Evolutionary conservation across 257 asterid species (phyloP).

Genomic region (Mitragyna speciosa): DNA sequence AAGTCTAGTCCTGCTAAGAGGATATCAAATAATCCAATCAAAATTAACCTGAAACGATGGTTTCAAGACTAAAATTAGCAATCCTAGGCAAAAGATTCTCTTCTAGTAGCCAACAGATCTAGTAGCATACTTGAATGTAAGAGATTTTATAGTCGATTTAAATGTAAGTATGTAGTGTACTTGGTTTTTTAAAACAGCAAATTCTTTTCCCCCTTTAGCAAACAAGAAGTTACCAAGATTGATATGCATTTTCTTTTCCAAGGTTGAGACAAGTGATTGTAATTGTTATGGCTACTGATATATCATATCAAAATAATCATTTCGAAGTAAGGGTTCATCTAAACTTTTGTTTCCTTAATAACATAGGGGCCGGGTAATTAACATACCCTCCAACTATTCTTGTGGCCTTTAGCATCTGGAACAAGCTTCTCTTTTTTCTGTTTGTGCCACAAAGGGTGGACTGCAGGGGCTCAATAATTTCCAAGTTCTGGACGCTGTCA

Average conservation of each 20-base stretch:
- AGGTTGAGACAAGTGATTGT: neutral
- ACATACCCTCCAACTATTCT: constrained; percentile 94
- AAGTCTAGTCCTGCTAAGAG: constrained; percentile 80
- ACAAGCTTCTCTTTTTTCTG: constrained; percentile 83
- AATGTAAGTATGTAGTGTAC: neutral
- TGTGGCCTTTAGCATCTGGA: constrained; percentile 95
- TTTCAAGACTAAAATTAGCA: constrained; percentile 4
- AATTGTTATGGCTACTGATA: neutral
- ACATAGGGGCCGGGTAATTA: constrained; percentile 19
- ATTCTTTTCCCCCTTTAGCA: neutral
- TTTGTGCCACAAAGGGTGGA: constrained; percentile 69
- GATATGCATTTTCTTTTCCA: neutral
- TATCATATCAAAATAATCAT: neutral
- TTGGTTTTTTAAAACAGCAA: neutral
- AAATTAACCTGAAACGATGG: neutral
- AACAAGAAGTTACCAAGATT: neutral
- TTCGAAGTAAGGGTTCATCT: neutral
- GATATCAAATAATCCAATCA: constrained; percentile 9
- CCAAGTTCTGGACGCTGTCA: constrained; percentile 93
- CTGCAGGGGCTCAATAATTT: constrained; percentile 88
- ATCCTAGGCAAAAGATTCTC: neutral
- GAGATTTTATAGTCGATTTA: neutral
- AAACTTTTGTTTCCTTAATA: neutral
- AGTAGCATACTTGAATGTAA: neutral
- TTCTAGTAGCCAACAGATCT: neutral